Evolutionary conservation across 2,329 filamentous ascomycete species (phyloP).

Genomic region (Colletotrichum sp.): DNA sequence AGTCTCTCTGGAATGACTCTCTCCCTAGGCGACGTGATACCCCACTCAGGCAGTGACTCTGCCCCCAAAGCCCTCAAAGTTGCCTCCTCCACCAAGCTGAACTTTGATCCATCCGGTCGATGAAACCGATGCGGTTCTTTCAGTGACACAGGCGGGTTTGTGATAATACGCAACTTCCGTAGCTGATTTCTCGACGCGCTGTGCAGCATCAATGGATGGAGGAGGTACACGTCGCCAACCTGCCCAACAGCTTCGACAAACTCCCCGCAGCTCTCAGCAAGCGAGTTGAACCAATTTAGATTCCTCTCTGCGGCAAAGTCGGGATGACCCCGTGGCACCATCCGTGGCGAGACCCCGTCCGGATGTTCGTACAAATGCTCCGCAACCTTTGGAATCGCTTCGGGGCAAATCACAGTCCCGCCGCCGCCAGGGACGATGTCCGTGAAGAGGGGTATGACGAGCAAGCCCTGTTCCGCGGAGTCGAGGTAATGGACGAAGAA

Average conservation of each 20-base stretch:
- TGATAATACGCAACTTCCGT: slow-evolving; percentile 29
- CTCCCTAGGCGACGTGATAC: slow-evolving; percentile 54
- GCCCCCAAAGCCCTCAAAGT: slow-evolving; percentile 55
- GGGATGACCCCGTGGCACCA: slow-evolving; percentile 60
- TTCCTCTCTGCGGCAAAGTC: slow-evolving; percentile 48
- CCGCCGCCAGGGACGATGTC: slow-evolving; percentile 66
- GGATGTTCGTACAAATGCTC: slow-evolving; percentile 65
- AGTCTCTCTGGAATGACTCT: slow-evolving; percentile 45
- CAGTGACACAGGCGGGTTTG: slow-evolving; percentile 47
- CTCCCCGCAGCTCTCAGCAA: slow-evolving; percentile 43
- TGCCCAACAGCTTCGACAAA: slow-evolving; percentile 61
- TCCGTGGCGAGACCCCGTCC: slow-evolving; percentile 69
- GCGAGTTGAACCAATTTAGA: slow-evolving; percentile 48
- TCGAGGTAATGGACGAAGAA: slow-evolving; percentile 78
- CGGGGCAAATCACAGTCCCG: slow-evolving; percentile 68
- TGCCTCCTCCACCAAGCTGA: slow-evolving; percentile 61
- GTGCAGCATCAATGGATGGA: slow-evolving; percentile 68
- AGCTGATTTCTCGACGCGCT: slow-evolving; percentile 44
- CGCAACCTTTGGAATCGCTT: slow-evolving; percentile 62
- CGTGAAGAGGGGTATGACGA: slow-evolving; percentile 72
- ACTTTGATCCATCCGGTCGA: slow-evolving; percentile 44
- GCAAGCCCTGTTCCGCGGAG: slow-evolving; percentile 70
- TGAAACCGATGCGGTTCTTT: slow-evolving; percentile 58
- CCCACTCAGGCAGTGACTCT: slow-evolving; percentile 56
- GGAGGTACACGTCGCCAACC: slow-evolving; percentile 61